phyloP scores from a whole-genome alignment of 192 early-diverging fungal species.

The Thoreauomyces humboldtii region DNA sequence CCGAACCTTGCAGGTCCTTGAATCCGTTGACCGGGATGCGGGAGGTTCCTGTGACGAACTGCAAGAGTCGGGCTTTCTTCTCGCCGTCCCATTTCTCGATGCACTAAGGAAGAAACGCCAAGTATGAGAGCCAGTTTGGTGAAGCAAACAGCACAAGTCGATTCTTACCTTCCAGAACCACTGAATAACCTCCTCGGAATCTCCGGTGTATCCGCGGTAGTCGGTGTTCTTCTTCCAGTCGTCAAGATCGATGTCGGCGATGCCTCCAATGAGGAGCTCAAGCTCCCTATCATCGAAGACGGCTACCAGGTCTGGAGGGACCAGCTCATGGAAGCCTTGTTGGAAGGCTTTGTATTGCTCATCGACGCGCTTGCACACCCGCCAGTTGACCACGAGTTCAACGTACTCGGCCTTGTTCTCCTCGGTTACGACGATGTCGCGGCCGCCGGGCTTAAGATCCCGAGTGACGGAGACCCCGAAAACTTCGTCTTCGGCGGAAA shows the following conservation, averaged over 20 bases:
- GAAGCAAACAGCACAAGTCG: neutral
- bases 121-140: neutral
- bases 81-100: constrained; percentile 84
- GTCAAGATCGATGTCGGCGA: constrained; percentile 93
- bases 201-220: constrained; percentile 96
- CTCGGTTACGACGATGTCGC: constrained; percentile 91
- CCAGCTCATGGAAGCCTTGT: constrained; percentile 92
- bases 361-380: constrained; percentile 84
- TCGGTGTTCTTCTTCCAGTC: constrained; percentile 99
- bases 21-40: constrained; percentile 98
- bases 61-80: constrained; percentile 90
- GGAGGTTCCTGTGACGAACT: constrained; percentile 97
- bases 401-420: constrained; percentile 97
- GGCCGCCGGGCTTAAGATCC: constrained; percentile 85
- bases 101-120: constrained; percentile 46
- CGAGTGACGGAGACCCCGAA: constrained; percentile 88
- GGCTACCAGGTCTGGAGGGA: constrained; percentile 90
- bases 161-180: constrained; percentile 87
- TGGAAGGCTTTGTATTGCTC: constrained; percentile 96
- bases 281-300: constrained; percentile 98
- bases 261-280: constrained; percentile 95
- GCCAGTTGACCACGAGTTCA: constrained; percentile 84
- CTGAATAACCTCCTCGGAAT: constrained; percentile 90
- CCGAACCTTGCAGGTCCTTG: constrained; percentile 95
- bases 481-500: constrained; percentile 90